Evolutionary conservation across 768 basidiomycete species (phyloP).

Genomic region (Heimioporus sp.): DNA sequence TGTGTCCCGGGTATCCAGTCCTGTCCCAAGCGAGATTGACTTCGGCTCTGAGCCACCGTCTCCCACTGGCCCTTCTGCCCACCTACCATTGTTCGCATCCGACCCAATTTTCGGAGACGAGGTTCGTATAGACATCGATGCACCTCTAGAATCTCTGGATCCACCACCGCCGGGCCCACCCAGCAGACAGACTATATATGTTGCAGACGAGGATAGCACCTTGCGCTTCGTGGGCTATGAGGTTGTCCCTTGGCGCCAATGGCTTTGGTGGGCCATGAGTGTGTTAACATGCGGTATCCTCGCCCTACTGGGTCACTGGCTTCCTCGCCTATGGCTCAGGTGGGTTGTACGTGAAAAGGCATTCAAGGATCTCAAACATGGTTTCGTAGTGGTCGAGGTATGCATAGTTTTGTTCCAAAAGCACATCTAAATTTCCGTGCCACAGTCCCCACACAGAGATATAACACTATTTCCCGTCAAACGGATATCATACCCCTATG

Average conservation of each 20-base stretch:
- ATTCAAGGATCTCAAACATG: constrained; percentile 67
- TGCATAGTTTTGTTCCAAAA: constrained; percentile 22
- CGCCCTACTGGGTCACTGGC: constrained; percentile 87
- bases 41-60: constrained; percentile 74
- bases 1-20: constrained; percentile 18
- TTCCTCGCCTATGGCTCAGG: constrained; percentile 86
- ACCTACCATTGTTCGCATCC: constrained; percentile 64
- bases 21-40: constrained; percentile 55
- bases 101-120: constrained; percentile 86
- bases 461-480: constrained; percentile 74
- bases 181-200: constrained; percentile 80
- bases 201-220: constrained; percentile 87
- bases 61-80: constrained; percentile 39
- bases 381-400: constrained; percentile 91
- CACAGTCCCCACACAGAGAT: constrained; percentile 80
- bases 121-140: constrained; percentile 79
- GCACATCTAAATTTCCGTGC: constrained; percentile 21
- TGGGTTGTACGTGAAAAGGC: constrained; percentile 83
- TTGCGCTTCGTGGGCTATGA: constrained; percentile 88
- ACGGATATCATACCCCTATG: constrained; percentile 70
- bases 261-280: constrained; percentile 72
- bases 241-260: constrained; percentile 55
- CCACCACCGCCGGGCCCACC: constrained; percentile 82
- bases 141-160: constrained; percentile 54
- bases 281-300: constrained; percentile 68